Percentiles rank a stretch among this genome's conserved stretches.
These are phyloP conservation scores for Globisporangium canariense DNA, from an alignment of 352 stramenopile genomes.

Conservation along the genomic window DNA sequence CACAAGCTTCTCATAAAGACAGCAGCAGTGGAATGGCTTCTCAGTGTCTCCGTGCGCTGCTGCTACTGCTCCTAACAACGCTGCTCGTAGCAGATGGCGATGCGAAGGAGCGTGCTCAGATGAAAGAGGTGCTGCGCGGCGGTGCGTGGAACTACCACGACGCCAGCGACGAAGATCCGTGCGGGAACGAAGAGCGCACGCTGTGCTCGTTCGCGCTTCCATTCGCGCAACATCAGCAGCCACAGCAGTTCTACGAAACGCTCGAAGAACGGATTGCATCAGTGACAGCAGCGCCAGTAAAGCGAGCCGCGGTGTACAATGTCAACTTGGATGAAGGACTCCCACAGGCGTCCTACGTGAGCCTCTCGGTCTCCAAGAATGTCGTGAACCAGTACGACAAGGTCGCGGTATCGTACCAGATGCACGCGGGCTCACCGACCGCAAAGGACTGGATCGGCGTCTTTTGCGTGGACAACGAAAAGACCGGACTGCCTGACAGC, in stretches of 20 bases:
- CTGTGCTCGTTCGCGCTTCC: conserved; percentile 15
- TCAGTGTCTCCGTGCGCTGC: neutral
- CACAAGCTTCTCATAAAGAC: neutral
- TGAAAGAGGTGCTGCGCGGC: conserved; percentile 17
- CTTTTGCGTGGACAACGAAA: conserved; percentile 27
- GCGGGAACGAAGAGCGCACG: conserved; percentile 11
- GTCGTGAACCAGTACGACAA: conserved; percentile 8
- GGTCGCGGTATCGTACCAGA: conserved; percentile 20
- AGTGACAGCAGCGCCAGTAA: neutral
- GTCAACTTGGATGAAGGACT: neutral
- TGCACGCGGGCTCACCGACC: conserved; percentile 11
- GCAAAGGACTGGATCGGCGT: conserved; percentile 29
- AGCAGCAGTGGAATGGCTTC: neutral
- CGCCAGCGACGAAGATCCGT: conserved; percentile 19
- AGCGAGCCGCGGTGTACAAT: neutral
- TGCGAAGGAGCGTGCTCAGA: conserved; percentile 2
- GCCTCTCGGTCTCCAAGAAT: conserved; percentile 5
- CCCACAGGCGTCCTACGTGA: neutral
- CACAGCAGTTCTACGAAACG: neutral
- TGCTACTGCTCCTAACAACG: neutral
- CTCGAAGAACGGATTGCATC: neutral
- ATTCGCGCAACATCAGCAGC: conserved; percentile 16
- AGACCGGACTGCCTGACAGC: conserved; percentile 19
- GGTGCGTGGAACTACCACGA: conserved; percentile 33
- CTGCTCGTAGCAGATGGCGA: neutral